Evolutionary conservation across 257 asterid species (phyloP).

Genomic region (Solanum sparsipilum): DNA sequence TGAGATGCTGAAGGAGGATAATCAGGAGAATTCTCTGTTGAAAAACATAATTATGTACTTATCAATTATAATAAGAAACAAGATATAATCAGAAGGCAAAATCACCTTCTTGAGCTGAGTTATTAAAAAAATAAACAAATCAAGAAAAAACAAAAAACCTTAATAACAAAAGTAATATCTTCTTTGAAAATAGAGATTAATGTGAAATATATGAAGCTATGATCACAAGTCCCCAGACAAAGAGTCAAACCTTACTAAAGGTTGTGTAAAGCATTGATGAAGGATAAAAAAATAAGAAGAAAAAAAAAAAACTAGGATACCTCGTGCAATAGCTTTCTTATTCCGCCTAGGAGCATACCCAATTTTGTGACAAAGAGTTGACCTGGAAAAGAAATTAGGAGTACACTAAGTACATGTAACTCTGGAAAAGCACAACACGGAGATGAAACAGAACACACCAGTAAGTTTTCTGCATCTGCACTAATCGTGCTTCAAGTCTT

Average conservation of each 20-base stretch:
- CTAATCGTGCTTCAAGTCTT: slow-evolving; percentile 63
- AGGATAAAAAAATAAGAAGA: neutral
- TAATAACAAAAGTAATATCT: neutral
- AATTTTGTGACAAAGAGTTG: slow-evolving; percentile 57
- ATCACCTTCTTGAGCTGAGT: neutral
- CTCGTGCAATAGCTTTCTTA: slow-evolving; percentile 35
- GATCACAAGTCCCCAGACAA: neutral
- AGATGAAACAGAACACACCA: slow-evolving; percentile 42
- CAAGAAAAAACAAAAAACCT: neutral
- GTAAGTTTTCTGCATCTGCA: slow-evolving; percentile 72
- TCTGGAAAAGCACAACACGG: neutral
- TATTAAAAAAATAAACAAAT: neutral
- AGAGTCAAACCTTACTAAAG: neutral
- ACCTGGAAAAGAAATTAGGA: slow-evolving; percentile 37
- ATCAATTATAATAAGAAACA: neutral
- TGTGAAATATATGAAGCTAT: neutral
- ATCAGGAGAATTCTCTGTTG: slow-evolving; percentile 36
- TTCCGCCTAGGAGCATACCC: slow-evolving; percentile 71
- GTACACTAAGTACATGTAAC: neutral
- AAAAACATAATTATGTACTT: neutral
- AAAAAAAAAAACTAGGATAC: slow-evolving; percentile 10
- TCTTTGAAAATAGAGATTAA: neutral
- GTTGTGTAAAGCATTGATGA: neutral
- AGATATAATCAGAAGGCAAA: neutral
- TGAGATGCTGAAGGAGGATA: slow-evolving; percentile 11